Evolutionary conservation across 192 early-diverging fungal genomes (phyloP), one percentile per base, ranked within the genome.

Genomic region (Coemansia sp.): DNA sequence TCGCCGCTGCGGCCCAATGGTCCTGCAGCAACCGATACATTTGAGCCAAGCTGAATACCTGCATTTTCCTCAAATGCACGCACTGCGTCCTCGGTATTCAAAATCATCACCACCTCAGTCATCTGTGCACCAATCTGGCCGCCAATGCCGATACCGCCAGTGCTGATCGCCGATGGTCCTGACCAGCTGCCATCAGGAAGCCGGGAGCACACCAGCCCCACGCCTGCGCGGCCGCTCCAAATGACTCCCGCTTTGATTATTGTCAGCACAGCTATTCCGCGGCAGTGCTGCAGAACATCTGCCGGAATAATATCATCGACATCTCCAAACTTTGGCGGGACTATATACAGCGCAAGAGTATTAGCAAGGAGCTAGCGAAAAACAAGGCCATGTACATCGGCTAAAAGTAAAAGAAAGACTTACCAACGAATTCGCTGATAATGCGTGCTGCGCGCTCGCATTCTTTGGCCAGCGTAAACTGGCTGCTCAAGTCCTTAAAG

Each of bases 191-290:
- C 85, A 67, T 87, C 83, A 35, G 86, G 76, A 39, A 83, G 71
- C 15, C 83, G 85, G 9, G 96, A 89, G 56, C 96, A 87, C 4
- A 95, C 94, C 6, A 98, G 70, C 3, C 96, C 96, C 4, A 87
- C 80, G 21, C 96, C 96, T 3, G 86, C 85, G 24, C 93, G 86
- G 1, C 92, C 94, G 19, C 90, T 89, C 86, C 90, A 94, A 11
- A 95, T 79, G 60, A 96, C 94, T 0, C 96, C 96, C 35, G 93
- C 96, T 65, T 98, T 98, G 64, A 97, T 60, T 1, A 95, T 90
- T 5, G 92, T 91, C 64, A 98, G 85, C 10, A 98, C 90, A 51
- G 96, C 96, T 17, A 98, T 84, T 17, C 96, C 96, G 65, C 89
- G 89, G 48, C 94, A 94, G 56, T 92, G 86, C 48, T 74, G 60